A percentile compares a stretch with the other conserved stretches of the same genome.
These are phyloP conservation scores for Puccinia hordei DNA, from an alignment of 1,284 basidiomycete species.

Conservation along the genomic window DNA sequence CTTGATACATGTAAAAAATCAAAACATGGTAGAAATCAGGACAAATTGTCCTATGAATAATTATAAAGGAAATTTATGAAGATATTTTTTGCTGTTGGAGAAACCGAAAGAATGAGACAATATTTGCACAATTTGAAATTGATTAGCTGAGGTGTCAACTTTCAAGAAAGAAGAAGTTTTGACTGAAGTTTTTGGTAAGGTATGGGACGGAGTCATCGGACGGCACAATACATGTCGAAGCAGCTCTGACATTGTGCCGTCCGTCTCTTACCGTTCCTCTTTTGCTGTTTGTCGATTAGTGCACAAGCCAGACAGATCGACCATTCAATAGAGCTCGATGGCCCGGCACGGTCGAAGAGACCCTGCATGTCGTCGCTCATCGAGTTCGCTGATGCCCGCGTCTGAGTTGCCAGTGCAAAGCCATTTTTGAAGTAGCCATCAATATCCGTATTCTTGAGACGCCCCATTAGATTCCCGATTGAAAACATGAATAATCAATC, in stretches of 20 bases:
- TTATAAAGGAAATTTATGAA: not conserved
- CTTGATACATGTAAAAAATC: not conserved
- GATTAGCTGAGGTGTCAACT: not conserved
- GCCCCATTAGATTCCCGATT: not conserved
- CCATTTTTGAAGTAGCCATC: constrained; percentile 49
- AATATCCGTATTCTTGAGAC: constrained; percentile 46
- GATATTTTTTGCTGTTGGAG: not conserved
- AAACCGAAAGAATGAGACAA: not conserved
- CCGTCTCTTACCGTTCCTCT: constrained; percentile 40
- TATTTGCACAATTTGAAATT: not conserved
- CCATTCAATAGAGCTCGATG: constrained; percentile 45
- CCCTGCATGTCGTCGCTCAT: constrained; percentile 41
- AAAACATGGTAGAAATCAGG: not conserved
- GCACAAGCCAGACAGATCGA: constrained; percentile 49
- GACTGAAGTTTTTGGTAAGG: not conserved
- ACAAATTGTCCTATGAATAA: not conserved
- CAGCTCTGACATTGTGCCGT: constrained; percentile 49
- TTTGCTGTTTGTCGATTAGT: constrained; percentile 47
- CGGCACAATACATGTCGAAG: constrained; percentile 48
- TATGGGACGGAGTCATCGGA: not conserved
- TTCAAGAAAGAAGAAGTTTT: not conserved
- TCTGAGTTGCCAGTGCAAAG: constrained; percentile 49
- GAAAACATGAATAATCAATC: not conserved
- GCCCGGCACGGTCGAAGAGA: constrained; percentile 36
- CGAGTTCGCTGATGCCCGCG: constrained; percentile 4